Percentiles rank a stretch among this genome's conserved stretches.
These are phyloP conservation scores for Ustilago loliicola DNA, from an alignment of 1,284 basidiomycete genomes.

Conservation along the genomic window DNA sequence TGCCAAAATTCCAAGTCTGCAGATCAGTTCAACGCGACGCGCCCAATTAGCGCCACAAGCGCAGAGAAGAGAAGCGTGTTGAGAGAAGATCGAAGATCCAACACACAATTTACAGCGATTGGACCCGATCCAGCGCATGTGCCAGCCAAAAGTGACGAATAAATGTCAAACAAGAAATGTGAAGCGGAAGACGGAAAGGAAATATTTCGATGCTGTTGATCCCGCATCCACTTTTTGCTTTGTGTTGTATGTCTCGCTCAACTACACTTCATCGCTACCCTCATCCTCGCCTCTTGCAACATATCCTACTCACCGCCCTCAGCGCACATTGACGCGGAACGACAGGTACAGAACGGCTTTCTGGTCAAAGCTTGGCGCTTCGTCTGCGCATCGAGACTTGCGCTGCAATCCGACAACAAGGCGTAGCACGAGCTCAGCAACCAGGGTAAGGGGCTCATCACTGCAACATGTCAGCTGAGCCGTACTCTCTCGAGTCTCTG, in stretches of 20 bases:
- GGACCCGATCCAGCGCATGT: conserved; percentile 17
- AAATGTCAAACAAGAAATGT: not conserved
- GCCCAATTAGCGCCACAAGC: conserved; percentile 24
- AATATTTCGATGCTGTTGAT: conserved; percentile 19
- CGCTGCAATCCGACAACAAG: not conserved
- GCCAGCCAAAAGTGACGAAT: conserved; percentile 3
- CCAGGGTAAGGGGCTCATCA: not conserved
- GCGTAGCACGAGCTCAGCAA: not conserved
- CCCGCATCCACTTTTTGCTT: conserved; percentile 18
- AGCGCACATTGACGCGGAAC: not conserved
- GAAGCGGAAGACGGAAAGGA: conserved; percentile 1
- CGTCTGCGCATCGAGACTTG: conserved; percentile 5
- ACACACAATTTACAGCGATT: not conserved
- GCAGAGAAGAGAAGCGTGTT: conserved; percentile 11
- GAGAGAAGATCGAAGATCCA: conserved; percentile 15
- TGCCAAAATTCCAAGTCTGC: conserved; percentile 23
- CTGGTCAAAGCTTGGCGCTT: not conserved
- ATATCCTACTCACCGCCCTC: not conserved
- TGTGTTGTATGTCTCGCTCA: not conserved
- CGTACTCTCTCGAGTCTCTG: conserved; percentile 40
- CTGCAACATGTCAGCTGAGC: conserved; percentile 42
- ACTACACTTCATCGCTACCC: not conserved
- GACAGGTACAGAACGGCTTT: not conserved
- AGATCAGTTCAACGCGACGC: conserved; percentile 45
- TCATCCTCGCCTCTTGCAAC: not conserved